phyloP scores from a whole-genome alignment of 1,284 basidiomycete genomes.

The Lentinula novae-zelandiae region DNA sequence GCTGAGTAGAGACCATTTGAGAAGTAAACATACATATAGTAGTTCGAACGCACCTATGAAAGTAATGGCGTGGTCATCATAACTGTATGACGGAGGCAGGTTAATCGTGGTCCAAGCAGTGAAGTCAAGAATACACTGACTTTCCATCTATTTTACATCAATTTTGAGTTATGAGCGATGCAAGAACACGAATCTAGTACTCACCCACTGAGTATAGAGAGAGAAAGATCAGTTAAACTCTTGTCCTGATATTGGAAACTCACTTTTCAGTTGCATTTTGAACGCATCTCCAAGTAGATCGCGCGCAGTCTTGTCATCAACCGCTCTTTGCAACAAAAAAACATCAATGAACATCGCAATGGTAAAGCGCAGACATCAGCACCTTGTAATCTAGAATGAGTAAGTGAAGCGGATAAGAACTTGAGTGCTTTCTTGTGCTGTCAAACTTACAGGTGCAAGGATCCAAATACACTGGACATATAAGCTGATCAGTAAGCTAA shows the following conservation, averaged over 20 bases:
- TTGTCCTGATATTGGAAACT: conserved; percentile 20
- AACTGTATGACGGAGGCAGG: conserved; percentile 26
- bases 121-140: conserved; percentile 28
- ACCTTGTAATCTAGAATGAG: not conserved
- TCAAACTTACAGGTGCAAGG: conserved; percentile 42
- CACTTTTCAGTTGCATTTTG: conserved; percentile 58
- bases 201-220: conserved; percentile 31
- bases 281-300: conserved; percentile 60
- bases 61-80: conserved; percentile 53
- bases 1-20: conserved; percentile 29
- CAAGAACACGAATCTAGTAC: conserved; percentile 5
- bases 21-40: not conserved
- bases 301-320: conserved; percentile 57
- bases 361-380: not conserved
- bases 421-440: not conserved
- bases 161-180: not conserved
- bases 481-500: not conserved
- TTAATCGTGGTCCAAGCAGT: not conserved
- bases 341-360: not conserved
- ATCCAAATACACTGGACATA: conserved; percentile 47
- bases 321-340: conserved; percentile 30
- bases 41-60: conserved; percentile 42
- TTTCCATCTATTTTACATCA: conserved; percentile 39
- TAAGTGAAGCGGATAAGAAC: not conserved
- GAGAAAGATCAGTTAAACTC: not conserved